Percentiles rank a stretch among this genome's conserved stretches.
Conservation (phyloP, 108 stramenopile species). For the Discostella stelligeroides region DNA sequence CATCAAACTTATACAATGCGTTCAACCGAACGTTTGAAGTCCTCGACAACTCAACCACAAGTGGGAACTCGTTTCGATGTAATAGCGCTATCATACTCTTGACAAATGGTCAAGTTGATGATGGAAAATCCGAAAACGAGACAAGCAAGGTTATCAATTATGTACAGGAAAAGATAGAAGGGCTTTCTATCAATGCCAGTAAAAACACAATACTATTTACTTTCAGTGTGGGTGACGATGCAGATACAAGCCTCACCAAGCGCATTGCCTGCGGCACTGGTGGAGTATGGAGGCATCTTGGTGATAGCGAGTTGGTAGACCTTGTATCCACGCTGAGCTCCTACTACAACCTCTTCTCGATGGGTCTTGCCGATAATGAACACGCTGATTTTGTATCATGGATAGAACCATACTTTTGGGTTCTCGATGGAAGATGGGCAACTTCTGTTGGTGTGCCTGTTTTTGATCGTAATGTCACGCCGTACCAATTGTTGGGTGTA, state of each 20-base stretch:
- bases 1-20: slow-evolving; percentile 46
- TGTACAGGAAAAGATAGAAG: slow-evolving; percentile 18
- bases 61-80: slow-evolving; percentile 28
- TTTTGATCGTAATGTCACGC: slow-evolving; percentile 44
- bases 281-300: slow-evolving; percentile 58
- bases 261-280: slow-evolving; percentile 48
- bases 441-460: slow-evolving; percentile 66
- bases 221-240: slow-evolving; percentile 45
- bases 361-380: slow-evolving; percentile 44
- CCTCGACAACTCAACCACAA: slow-evolving; percentile 6
- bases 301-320: slow-evolving; percentile 28
- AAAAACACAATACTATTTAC: slow-evolving; percentile 51
- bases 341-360: slow-evolving; percentile 62
- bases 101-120: slow-evolving; percentile 43
- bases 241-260: slow-evolving; percentile 35
- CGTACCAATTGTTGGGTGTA: slow-evolving; percentile 22
- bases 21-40: slow-evolving; percentile 34
- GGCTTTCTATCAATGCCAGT: slow-evolving; percentile 15
- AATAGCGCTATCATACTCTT: slow-evolving; percentile 47
- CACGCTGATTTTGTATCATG: slow-evolving; percentile 55
- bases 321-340: slow-evolving; percentile 45
- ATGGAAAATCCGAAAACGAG: neutral
- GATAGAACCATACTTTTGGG: slow-evolving; percentile 64
- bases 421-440: slow-evolving; percentile 23
- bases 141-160: slow-evolving; percentile 14